These are phyloP conservation scores for Metarhizium brunneum DNA, from an alignment of 2,329 filamentous ascomycete genomes.

Conservation along the genomic window DNA sequence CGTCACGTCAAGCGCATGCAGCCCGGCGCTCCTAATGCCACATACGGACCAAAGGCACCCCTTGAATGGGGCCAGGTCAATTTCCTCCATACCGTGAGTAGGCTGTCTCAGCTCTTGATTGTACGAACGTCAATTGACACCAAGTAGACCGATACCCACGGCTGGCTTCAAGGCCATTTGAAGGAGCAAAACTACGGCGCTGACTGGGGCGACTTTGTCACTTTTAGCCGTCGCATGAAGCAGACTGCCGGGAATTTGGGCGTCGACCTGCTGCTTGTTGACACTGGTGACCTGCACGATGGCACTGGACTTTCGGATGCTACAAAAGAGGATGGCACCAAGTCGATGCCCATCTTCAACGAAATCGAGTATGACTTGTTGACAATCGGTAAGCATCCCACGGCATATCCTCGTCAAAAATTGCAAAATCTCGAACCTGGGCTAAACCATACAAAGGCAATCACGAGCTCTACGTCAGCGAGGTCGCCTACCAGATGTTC, in stretches of 20 bases:
- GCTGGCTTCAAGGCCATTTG: slow-evolving; percentile 51
- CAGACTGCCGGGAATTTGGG: slow-evolving; percentile 44
- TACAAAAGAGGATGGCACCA: slow-evolving; percentile 44
- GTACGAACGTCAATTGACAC: neutral
- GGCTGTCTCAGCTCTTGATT: neutral
- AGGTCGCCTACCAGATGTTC: slow-evolving; percentile 53
- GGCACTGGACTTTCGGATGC: slow-evolving; percentile 54
- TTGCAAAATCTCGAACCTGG: too few relatives aligned
- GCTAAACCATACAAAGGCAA: slow-evolving; percentile 29
- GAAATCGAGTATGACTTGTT: slow-evolving; percentile 33
- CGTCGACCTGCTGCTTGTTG: slow-evolving; percentile 51
- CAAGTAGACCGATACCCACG: slow-evolving; percentile 45
- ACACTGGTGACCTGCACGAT: slow-evolving; percentile 59
- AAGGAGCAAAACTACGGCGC: slow-evolving; percentile 56
- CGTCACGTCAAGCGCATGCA: slow-evolving; percentile 40
- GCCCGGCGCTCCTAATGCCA: slow-evolving; percentile 32
- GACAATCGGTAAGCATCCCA: slow-evolving; percentile 23
- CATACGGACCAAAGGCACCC: slow-evolving; percentile 30
- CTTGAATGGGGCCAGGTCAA: slow-evolving; percentile 57
- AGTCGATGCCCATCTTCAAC: slow-evolving; percentile 39
- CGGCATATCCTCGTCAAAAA: too few relatives aligned
- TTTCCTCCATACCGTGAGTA: slow-evolving; percentile 43
- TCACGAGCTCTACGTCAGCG: slow-evolving; percentile 55
- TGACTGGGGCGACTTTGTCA: slow-evolving; percentile 58
- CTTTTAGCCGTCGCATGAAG: slow-evolving; percentile 51